Evolutionary conservation across 345 rosid genomes (phyloP).

Genomic region (Salix suchowensis): DNA sequence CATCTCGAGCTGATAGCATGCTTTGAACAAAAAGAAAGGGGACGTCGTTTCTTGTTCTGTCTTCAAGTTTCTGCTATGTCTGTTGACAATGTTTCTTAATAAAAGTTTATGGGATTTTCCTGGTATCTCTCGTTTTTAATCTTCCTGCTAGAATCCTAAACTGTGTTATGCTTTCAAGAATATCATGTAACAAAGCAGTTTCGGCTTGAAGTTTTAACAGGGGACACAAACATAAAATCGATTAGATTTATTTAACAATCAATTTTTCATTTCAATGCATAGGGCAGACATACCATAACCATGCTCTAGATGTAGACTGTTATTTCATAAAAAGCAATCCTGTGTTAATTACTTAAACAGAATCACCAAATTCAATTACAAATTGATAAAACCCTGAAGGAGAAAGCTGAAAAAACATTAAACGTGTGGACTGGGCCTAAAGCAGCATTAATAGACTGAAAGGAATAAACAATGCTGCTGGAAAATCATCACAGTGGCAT

Average conservation of each 20-base stretch:
- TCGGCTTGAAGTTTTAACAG: background rate
- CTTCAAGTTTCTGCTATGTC: background rate
- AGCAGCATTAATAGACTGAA: background rate
- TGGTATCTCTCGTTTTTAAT: background rate
- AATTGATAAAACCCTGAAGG: background rate
- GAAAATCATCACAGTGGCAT: slow-evolving; percentile 37
- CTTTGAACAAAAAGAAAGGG: slow-evolving; percentile 8
- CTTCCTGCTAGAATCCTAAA: background rate
- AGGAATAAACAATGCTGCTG: background rate
- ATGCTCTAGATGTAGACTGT: background rate
- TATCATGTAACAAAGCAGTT: background rate
- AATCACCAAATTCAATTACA: background rate
- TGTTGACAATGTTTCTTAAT: background rate
- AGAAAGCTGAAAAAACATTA: background rate
- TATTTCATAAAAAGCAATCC: background rate
- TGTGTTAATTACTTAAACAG: background rate
- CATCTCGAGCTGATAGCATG: slow-evolving; percentile 32
- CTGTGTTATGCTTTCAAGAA: background rate
- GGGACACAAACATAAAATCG: background rate
- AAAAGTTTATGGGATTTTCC: background rate
- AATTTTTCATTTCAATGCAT: background rate
- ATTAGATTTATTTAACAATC: background rate
- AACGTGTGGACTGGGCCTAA: background rate
- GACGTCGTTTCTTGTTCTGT: background rate
- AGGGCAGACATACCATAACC: background rate